Base-by-base conservation (phyloP, 176 grass and related monocot species). In the Musa beccarii region DNA sequence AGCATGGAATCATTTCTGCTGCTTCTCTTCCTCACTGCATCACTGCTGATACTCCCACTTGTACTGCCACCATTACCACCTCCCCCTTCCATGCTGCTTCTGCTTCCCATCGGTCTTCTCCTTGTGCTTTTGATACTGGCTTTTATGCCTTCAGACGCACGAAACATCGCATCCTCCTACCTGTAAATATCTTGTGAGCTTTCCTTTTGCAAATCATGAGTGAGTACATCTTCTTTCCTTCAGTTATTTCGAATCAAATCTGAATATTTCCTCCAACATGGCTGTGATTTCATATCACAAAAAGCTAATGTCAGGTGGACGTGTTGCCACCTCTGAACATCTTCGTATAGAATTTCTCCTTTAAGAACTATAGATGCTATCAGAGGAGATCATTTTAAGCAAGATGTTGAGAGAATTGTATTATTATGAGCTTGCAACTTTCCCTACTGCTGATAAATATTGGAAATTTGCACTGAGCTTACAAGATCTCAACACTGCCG, bases 11-110 rank as follows among this genome's bases (percentile, higher is more conserved):
- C 89, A 2, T 86, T 86, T 24, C 49, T 92, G 49, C 20, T 90
- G 55, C 89, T 92, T 20, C 53, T 81, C 43, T 82, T 80, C 56
- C 72, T 90, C 54, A 79, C 83, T 1, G 51, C 78, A 13, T 92
- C 85, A 6, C 53, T 96, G 76, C 83, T 92, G 26, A 68, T 90
- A 16, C 89, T 96, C 68, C 93, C 93, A 0, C 53, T 92, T 68
- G 81, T 96, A 3, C 24, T 96, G 80, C 93, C 93, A 2, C 93
- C 89, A 0, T 66, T 96, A 76, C 93, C 87, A 1, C 93, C 93
- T 3, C 89, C 93, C 0, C 93, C 93, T 0, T 79, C 81, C 52
- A 66, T 92, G 74, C 80, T 96, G 65, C 64, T 96, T 2, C 78
- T 92, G 49, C 62, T 92, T 57, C 93, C 89, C 0, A 70, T 90